Percentiles rank a stretch among this genome's conserved stretches.
phyloP scores from a whole-genome alignment of 768 basidiomycete genomes.

The Russula virescens region DNA sequence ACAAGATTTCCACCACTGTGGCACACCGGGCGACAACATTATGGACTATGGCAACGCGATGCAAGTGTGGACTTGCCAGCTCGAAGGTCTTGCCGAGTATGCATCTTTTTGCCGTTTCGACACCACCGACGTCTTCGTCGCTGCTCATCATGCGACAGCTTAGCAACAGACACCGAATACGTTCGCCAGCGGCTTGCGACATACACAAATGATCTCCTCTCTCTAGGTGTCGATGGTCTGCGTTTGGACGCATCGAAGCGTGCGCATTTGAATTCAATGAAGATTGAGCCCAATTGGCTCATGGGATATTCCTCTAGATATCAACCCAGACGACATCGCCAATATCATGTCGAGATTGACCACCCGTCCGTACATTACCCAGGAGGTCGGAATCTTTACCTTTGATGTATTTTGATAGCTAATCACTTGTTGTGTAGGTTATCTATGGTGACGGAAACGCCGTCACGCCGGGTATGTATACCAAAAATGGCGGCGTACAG shows the following conservation, averaged over 20 bases:
- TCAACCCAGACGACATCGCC: slow-evolving; percentile 45
- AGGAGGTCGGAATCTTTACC: slow-evolving; percentile 39
- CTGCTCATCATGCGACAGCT: slow-evolving; percentile 31
- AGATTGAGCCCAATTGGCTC: not conserved
- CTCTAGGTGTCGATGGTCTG: slow-evolving; percentile 57
- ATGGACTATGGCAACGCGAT: slow-evolving; percentile 46
- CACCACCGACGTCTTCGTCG: not conserved
- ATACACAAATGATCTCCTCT: slow-evolving; percentile 56
- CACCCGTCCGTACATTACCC: slow-evolving; percentile 49
- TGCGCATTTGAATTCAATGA: slow-evolving; percentile 26
- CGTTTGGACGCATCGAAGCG: slow-evolving; percentile 63
- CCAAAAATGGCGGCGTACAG: slow-evolving; percentile 55
- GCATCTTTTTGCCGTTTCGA: slow-evolving; percentile 16
- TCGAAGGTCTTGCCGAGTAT: slow-evolving; percentile 38
- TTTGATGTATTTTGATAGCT: not conserved
- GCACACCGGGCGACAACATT: slow-evolving; percentile 46
- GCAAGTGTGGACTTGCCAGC: slow-evolving; percentile 45
- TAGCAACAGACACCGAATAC: slow-evolving; percentile 57
- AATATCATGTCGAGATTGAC: slow-evolving; percentile 47
- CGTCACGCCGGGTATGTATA: slow-evolving; percentile 51
- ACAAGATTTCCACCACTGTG: slow-evolving; percentile 61
- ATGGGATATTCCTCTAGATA: slow-evolving; percentile 37
- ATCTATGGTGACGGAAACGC: slow-evolving; percentile 46
- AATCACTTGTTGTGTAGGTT: slow-evolving; percentile 12
- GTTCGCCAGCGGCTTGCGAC: slow-evolving; percentile 48